Conservation (phyloP, 306 rosid species). For the Biancaea sappan region DNA sequence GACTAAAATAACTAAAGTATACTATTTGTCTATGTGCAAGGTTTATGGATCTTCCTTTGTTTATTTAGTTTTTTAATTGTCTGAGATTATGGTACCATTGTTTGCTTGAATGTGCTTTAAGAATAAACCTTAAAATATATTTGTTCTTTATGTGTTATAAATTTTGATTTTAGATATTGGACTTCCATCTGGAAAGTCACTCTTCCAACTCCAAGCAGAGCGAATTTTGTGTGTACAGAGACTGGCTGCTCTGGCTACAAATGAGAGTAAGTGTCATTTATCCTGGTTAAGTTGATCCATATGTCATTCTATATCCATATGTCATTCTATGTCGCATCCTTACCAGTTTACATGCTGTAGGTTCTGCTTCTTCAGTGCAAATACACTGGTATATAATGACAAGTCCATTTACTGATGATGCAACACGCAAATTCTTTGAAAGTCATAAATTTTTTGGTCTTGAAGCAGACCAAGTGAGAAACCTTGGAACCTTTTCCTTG, state of each 20-base stretch:
- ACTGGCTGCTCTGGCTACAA: constrained; percentile 81
- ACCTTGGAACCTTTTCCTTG: neutral
- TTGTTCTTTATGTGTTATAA: constrained; percentile 18
- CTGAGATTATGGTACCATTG: constrained; percentile 15
- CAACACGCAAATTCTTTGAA: constrained; percentile 86
- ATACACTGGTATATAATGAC: constrained; percentile 99
- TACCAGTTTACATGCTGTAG: constrained; percentile 45
- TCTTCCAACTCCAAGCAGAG: constrained; percentile 98
- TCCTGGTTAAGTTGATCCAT: constrained; percentile 31
- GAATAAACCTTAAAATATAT: constrained; percentile 6
- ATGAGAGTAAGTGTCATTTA: constrained; percentile 54
- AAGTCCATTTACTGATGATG: constrained; percentile 94
- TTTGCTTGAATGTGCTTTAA: constrained; percentile 8
- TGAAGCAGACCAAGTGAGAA: constrained; percentile 82
- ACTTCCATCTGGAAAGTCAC: constrained; percentile 98
- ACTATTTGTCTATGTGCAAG: constrained; percentile 26
- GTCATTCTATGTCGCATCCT: constrained; percentile 22
- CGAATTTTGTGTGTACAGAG: constrained; percentile 86
- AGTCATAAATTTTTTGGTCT: constrained; percentile 87
- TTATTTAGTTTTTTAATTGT: constrained; percentile 7
- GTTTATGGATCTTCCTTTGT: constrained; percentile 13
- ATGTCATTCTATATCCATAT: constrained; percentile 22
- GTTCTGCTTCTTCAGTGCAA: constrained; percentile 59
- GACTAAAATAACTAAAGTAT: constrained; percentile 11
- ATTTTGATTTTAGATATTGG: constrained; percentile 69